phyloP scores from a whole-genome alignment of 1,139 yeast species.

The Lodderomyces orthopsilosis region DNA sequence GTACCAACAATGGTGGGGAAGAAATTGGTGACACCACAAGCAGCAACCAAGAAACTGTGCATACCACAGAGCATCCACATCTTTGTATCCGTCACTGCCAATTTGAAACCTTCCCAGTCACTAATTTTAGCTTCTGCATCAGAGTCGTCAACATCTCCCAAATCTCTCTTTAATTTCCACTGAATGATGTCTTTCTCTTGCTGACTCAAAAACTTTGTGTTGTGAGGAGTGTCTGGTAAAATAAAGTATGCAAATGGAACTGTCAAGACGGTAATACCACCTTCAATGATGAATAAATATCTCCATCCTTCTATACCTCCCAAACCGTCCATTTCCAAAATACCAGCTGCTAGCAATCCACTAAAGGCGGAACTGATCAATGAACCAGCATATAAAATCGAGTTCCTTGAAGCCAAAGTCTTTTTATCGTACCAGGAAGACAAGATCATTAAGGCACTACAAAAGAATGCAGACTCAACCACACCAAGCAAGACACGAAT shows the following conservation, averaged over 20 bases:
- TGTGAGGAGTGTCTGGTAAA: constrained; percentile 68
- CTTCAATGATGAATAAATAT: constrained; percentile 74
- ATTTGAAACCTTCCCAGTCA: constrained; percentile 33
- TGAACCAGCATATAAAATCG: constrained; percentile 62
- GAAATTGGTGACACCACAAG: constrained; percentile 58
- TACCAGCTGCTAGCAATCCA: constrained; percentile 60
- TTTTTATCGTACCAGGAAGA: constrained; percentile 50
- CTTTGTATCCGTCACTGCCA: constrained; percentile 44
- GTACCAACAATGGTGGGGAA: constrained; percentile 62
- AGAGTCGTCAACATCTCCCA: constrained; percentile 38
- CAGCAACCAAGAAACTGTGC: constrained; percentile 52
- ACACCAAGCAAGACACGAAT: constrained; percentile 44
- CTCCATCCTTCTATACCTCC: constrained; percentile 58
- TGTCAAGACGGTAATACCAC: constrained; percentile 61
- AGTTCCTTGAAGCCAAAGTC: constrained; percentile 51
- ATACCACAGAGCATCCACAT: constrained; percentile 47
- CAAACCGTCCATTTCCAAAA: constrained; percentile 37
- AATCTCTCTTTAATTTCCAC: constrained; percentile 40
- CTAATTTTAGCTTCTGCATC: constrained; percentile 34
- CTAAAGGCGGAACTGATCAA: constrained; percentile 80
- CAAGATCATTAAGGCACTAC: constrained; percentile 48
- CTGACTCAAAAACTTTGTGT: constrained; percentile 47
- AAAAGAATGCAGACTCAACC: constrained; percentile 59
- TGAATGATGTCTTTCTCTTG: constrained; percentile 50
- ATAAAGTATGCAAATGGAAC: constrained; percentile 57